phyloP scores from a whole-genome alignment of 306 rosid species.

The Trifolium subterraneum region DNA sequence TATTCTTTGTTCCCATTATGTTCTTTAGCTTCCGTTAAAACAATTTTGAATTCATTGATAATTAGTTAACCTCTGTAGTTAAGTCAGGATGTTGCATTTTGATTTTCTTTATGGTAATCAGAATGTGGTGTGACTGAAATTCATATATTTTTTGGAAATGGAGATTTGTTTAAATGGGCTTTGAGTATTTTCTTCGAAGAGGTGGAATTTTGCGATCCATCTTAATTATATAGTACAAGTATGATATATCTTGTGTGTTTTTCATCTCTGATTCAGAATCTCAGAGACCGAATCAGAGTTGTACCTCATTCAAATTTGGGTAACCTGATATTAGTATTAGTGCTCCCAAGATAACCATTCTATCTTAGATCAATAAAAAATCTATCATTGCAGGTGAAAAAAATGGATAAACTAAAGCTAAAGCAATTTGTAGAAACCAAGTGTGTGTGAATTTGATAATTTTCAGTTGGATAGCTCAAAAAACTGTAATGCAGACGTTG shows the following conservation, averaged over 20 bases:
- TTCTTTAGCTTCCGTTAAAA: constrained; percentile 12
- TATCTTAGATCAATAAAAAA: constrained; percentile 7
- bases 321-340: background rate
- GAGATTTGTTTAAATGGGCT: background rate
- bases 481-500: too few relatives aligned
- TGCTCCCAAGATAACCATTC: background rate
- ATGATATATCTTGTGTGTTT: background rate
- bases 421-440: constrained; percentile 14
- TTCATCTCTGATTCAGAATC: background rate
- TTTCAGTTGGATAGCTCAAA: constrained; percentile 6
- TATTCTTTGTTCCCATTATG: background rate
- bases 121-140: constrained; percentile 19
- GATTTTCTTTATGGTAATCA: constrained; percentile 25
- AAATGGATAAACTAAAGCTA: background rate
- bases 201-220: background rate
- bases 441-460: background rate
- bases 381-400: background rate
- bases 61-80: constrained; percentile 11
- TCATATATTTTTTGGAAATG: constrained; percentile 22
- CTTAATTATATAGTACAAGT: background rate
- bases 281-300: background rate
- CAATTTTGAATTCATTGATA: constrained; percentile 38
- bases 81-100: constrained; percentile 29
- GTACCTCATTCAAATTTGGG: constrained; percentile 18
- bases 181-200: constrained; percentile 33